Evolutionary conservation across 352 stramenopile species (phyloP), one percentile per base, ranked within the genome.

Genomic region (Phytophthora boehmeriae): DNA sequence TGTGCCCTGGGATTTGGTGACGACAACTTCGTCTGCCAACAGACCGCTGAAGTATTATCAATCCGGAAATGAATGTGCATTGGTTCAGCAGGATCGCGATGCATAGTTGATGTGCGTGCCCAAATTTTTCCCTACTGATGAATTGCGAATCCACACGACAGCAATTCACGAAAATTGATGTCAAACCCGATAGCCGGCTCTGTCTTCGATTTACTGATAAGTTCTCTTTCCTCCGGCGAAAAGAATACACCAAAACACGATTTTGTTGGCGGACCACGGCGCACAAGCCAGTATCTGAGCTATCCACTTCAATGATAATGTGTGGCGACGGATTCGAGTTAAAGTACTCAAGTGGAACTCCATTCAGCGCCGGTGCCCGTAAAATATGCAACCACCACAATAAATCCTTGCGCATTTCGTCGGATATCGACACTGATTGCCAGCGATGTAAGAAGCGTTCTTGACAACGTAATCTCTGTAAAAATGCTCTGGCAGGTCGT

Each of bases 121-220:
- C n/a, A n/a, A n/a, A n/a, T n/a, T n/a, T n/a, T n/a, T n/a, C n/a
- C n/a, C n/a, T n/a, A n/a, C n/a, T n/a, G n/a, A n/a, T n/a, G n/a
- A n/a, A n/a, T n/a, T n/a, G n/a, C n/a, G 22, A 44, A 44, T 3
- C 8, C 38, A 44, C 38, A 44, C 8, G 38, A 44, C 8, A 22
- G 38, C 8, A 44, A 8, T 44, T 44, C n/a, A 16, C 38, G 38
- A 16, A 44, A 44, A 16, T 44, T 44, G 38, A 44, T 44, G 38
- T 44, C 14, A 22, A 44, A 44, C 2, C 38, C 4, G 38, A 23
- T 44, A 3, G 13, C 8, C 22, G 4, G 1, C 8, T 16, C 38
- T 8, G 20, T 44, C 38, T 44, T 44, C 8, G 22, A 44, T 16
- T 19, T 16, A 19, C 8, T 16, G 38, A 44, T 44, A 2, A 44